These are phyloP conservation scores for Rhodotorula taiwanensis DNA, from an alignment of 768 basidiomycete genomes.

Conservation along the genomic window DNA sequence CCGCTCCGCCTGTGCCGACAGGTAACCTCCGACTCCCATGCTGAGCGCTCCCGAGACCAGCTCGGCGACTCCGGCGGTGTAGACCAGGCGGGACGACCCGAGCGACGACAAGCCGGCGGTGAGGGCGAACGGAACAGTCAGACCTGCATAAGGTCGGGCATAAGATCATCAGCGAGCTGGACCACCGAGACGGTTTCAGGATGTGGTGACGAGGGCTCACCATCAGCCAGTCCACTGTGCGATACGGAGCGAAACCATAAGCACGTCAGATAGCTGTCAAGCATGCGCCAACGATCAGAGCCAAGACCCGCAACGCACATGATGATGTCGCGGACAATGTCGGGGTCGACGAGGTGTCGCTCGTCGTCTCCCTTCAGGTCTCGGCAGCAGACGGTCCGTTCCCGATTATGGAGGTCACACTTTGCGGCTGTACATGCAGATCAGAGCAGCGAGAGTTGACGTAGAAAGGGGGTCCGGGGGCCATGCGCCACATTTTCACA, in stretches of 20 bases:
- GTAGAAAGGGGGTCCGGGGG: background rate
- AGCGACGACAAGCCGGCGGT: slow-evolving; percentile 82
- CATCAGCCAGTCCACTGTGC: slow-evolving; percentile 21
- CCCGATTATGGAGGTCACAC: slow-evolving; percentile 36
- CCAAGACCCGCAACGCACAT: slow-evolving; percentile 54
- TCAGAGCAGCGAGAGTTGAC: too few species aligned
- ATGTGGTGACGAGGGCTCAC: background rate
- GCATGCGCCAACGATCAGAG: too few species aligned
- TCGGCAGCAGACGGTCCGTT: slow-evolving; percentile 63
- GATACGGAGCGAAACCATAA: too few species aligned
- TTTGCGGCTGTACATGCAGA: slow-evolving; percentile 23
- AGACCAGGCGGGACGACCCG: slow-evolving; percentile 82
- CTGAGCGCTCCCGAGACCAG: slow-evolving; percentile 93
- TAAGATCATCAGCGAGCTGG: background rate
- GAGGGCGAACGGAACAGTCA: slow-evolving; percentile 81
- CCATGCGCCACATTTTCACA: background rate
- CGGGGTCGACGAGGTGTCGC: slow-evolving; percentile 74
- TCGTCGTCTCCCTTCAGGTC: slow-evolving; percentile 75
- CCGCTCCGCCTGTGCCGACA: slow-evolving; percentile 92
- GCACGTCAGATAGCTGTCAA: too few species aligned
- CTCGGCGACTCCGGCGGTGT: slow-evolving; percentile 89
- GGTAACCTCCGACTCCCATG: slow-evolving; percentile 98
- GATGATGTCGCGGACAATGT: slow-evolving; percentile 63
- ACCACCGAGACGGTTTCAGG: background rate
- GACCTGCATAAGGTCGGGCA: background rate